phyloP scores from a whole-genome alignment of 2,329 filamentous ascomycete genomes.

The Fusarium xylarioides region DNA sequence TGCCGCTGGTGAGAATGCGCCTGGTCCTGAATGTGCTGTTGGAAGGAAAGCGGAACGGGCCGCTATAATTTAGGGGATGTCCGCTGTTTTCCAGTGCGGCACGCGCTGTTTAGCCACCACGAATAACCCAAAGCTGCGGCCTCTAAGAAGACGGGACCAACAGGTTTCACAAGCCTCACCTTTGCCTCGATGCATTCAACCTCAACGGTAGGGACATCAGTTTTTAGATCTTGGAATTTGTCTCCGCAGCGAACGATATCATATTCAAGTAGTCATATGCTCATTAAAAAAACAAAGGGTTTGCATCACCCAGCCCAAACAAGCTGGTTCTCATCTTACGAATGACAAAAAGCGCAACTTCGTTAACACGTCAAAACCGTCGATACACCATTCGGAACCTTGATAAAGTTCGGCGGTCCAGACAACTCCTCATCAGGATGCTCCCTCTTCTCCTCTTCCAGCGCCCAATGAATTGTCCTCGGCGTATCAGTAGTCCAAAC shows the following conservation, averaged over 20 bases:
- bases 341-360: background rate
- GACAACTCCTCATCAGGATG: background rate
- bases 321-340: background rate
- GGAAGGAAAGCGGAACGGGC: background rate
- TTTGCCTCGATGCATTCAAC: background rate
- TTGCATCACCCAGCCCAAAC: background rate
- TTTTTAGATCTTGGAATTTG: too few species aligned
- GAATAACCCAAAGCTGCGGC: too few species aligned
- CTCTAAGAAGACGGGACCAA: too few species aligned
- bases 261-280: background rate
- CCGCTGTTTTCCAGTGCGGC: background rate
- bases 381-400: conserved; percentile 27
- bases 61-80: background rate
- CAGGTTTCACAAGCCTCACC: too few species aligned
- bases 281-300: background rate
- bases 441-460: conserved; percentile 26
- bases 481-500: conserved; percentile 16
- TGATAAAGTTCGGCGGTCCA: conserved; percentile 5
- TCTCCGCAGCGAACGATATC: accelerated
- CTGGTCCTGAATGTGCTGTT: background rate
- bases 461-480: conserved; percentile 31
- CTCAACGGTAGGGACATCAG: background rate
- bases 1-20: background rate
- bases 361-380: conserved; percentile 9
- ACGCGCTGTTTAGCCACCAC: background rate